Conservation (phyloP, 768 basidiomycete genomes). For the Tricholoma bakamatsutake region DNA sequence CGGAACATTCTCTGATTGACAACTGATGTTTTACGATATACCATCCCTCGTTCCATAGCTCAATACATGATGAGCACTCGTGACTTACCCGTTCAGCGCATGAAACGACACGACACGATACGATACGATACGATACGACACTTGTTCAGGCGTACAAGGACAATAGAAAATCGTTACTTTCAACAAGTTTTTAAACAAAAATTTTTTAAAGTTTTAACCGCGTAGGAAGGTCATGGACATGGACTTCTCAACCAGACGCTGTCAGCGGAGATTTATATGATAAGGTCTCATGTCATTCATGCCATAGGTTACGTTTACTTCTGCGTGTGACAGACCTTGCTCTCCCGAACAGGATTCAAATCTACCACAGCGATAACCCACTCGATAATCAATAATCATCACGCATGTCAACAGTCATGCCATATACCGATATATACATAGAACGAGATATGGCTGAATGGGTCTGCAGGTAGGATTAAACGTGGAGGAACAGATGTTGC, state of each 20-base stretch:
- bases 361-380: neutral
- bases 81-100: too few relatives aligned
- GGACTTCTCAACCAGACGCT: neutral
- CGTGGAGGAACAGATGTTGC: neutral
- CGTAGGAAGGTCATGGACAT: too few relatives aligned
- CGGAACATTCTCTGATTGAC: too few relatives aligned
- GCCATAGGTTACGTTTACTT: neutral
- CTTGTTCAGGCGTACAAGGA: too few relatives aligned
- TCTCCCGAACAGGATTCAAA: neutral
- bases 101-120: too few relatives aligned
- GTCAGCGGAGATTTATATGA: neutral
- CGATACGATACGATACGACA: too few relatives aligned
- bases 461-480: neutral
- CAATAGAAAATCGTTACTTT: too few relatives aligned
- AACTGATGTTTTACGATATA: too few relatives aligned
- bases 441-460: neutral
- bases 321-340: neutral
- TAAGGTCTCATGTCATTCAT: neutral
- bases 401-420: neutral
- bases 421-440: neutral
- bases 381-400: neutral
- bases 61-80: too few relatives aligned
- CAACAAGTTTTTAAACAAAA: too few relatives aligned
- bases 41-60: too few relatives aligned
- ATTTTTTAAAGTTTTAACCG: too few relatives aligned